Conservation (phyloP, 441 rosid species). For the Pelargonium fulgidum region DNA sequence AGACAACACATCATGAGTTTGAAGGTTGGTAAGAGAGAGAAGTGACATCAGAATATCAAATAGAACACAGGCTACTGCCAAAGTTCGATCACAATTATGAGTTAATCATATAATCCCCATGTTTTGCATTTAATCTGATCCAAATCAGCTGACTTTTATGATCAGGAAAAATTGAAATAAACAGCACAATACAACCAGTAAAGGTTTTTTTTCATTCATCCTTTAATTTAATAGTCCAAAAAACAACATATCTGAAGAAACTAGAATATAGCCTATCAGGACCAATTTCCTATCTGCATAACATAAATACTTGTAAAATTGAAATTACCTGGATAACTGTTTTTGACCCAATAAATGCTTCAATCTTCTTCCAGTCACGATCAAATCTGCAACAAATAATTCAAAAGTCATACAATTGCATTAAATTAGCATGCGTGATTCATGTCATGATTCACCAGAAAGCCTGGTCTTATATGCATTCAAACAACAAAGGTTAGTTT, state of each 20-base stretch:
- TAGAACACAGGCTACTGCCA: neutral
- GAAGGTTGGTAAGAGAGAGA: neutral
- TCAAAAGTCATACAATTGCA: slow-evolving; percentile 1
- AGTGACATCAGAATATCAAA: neutral
- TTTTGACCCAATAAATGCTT: slow-evolving; percentile 91
- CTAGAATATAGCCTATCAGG: neutral
- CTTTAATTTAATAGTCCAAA: neutral
- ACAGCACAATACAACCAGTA: neutral
- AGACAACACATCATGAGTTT: no score
- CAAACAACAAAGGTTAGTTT: neutral
- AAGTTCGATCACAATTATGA: neutral
- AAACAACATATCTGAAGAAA: neutral
- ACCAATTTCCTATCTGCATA: neutral
- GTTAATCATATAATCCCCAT: neutral
- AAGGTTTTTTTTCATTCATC: neutral
- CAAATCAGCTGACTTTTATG: neutral
- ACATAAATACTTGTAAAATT: neutral
- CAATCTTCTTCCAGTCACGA: slow-evolving; percentile 98
- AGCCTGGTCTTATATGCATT: neutral
- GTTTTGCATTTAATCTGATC: neutral
- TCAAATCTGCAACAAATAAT: slow-evolving; percentile 54
- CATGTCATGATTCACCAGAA: neutral
- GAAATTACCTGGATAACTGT: slow-evolving; percentile 75
- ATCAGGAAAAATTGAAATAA: neutral
- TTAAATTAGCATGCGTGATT: neutral